phyloP scores from a whole-genome alignment of 1,284 basidiomycete genomes.

The Amylostereum areolatum region DNA sequence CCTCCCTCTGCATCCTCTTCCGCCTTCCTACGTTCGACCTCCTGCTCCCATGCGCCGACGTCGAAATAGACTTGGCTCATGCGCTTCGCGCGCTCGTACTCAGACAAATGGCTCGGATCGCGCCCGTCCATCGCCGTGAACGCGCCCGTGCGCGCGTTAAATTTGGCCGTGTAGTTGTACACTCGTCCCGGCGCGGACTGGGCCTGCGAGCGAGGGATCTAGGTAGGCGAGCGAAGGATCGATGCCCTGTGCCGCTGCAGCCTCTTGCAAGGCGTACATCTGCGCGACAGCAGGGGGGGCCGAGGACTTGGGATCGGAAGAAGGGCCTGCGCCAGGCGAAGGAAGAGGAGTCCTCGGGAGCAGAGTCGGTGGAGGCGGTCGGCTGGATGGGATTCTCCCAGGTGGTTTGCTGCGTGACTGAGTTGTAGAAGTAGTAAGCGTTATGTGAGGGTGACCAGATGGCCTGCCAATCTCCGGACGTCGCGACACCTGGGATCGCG shows the following conservation, averaged over 20 bases:
- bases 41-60: slow-evolving; percentile 73
- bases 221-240: slow-evolving; percentile 81
- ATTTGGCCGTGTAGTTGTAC: slow-evolving; percentile 61
- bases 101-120: slow-evolving; percentile 72
- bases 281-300: slow-evolving; percentile 21
- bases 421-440: slow-evolving; percentile 88
- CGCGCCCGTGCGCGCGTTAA: slow-evolving; percentile 81
- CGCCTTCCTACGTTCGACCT: slow-evolving; percentile 54
- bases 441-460: slow-evolving; percentile 78
- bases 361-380: slow-evolving; percentile 12
- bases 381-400: slow-evolving; percentile 79
- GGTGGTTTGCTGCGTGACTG: slow-evolving; percentile 75
- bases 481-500: slow-evolving; percentile 14
- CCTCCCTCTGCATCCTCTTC: slow-evolving; percentile 46
- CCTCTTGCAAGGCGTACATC: slow-evolving; percentile 47
- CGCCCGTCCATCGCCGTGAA: slow-evolving; percentile 65
- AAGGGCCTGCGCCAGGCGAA: slow-evolving; percentile 13
- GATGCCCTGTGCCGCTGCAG: slow-evolving; percentile 71
- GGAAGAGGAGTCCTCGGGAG: slow-evolving; percentile 13
- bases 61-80: slow-evolving; percentile 91
- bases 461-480: slow-evolving; percentile 69
- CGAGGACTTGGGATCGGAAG: slow-evolving; percentile 16
- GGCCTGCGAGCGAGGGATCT: slow-evolving; percentile 60
- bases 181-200: slow-evolving; percentile 34
- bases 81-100: slow-evolving; percentile 77